Base-by-base conservation (phyloP, 1,284 basidiomycete species). In the Ceratobasidium sp. region DNA sequence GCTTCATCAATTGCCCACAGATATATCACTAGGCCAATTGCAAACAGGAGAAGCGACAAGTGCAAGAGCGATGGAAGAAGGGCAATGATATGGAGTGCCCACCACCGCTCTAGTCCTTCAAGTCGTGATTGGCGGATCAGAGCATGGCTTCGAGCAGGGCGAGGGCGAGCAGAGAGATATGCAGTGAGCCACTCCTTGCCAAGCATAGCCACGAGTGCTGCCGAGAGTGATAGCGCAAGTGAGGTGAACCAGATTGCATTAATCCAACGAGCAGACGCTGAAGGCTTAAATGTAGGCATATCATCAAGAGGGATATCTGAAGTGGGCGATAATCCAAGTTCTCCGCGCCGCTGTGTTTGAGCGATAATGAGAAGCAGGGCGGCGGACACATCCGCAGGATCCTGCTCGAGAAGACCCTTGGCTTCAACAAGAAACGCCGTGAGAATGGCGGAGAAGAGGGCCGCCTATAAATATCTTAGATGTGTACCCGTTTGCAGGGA, bases 201-300 rank as follows among this genome's bases (percentile, higher is more conserved):
- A 19, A 73, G 56, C 57, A 73, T 63, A 4, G 51, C 45, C 17
- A 73, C 33, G 17, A 73, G 31, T 7, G 60, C 56, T 1, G 48
- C 45, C 14, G 31, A 45, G 27, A 63, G 36, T 7, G 24, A 14
- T 8, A 72, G 50, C 5, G 53, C 53, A 24, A 71, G 67, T 9
- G 67, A 71, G 5, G 54, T 48, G 57, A 60, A 73, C 59, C 69
- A 73, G 24, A 73, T 33, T 1, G 33, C 27, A 45, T 73, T 73
- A 27, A 73, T 57, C 48, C 56, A 45, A 14, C 29, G 51, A 22
- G 67, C 54, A 36, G 29, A 57, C 1, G 27, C 3, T 14, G 51
- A 11, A 19, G 29, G 36, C 33, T 9, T 63, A 27, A 59, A 54
- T 2, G 0, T 1, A 22, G 50, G 50, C 7, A 11, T n/a, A 36